Percentiles rank a stretch among this genome's conserved stretches.
Conservation (phyloP, 2,329 filamentous ascomycete genomes). For the Thyridium curvatum region DNA sequence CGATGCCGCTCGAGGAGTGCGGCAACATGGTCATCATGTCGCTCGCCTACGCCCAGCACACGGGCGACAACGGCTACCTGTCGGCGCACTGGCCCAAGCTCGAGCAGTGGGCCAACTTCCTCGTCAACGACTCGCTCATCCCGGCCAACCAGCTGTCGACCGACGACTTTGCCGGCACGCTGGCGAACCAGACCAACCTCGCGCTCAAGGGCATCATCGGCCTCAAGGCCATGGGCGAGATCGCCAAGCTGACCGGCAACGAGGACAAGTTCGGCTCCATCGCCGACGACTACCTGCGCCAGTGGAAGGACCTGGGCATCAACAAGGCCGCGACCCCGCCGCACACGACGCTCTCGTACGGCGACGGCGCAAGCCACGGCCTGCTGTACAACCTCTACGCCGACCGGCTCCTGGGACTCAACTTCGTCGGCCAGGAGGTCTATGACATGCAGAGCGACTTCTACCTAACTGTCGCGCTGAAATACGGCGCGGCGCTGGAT, state of each 20-base stretch:
- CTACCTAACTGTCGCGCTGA: slow-evolving; percentile 65
- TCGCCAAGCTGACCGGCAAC: slow-evolving; percentile 52
- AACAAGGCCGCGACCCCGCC: slow-evolving; percentile 53
- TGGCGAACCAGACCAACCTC: slow-evolving; percentile 68
- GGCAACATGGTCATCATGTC: slow-evolving; percentile 70
- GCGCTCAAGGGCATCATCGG: slow-evolving; percentile 73
- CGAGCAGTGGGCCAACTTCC: slow-evolving; percentile 66
- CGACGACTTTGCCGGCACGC: slow-evolving; percentile 72
- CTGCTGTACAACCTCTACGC: slow-evolving; percentile 77
- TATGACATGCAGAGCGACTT: slow-evolving; percentile 74
- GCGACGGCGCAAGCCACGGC: slow-evolving; percentile 49
- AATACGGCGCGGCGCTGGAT: slow-evolving; percentile 79
- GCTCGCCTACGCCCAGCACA: slow-evolving; percentile 49
- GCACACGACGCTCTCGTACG: slow-evolving; percentile 74
- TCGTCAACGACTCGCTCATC: slow-evolving; percentile 63
- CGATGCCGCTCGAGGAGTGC: slow-evolving; percentile 69
- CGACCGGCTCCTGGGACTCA: slow-evolving; percentile 70
- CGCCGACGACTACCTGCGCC: slow-evolving; percentile 53
- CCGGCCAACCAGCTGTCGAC: slow-evolving; percentile 69
- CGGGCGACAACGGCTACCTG: slow-evolving; percentile 49
- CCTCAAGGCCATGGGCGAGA: slow-evolving; percentile 62
- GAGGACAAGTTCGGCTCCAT: slow-evolving; percentile 20
- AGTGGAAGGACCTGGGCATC: slow-evolving; percentile 67
- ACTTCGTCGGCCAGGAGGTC: slow-evolving; percentile 66
- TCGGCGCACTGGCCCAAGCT: slow-evolving; percentile 63